Conservation (phyloP, 139 green algal species). For the Pseudopediastrum boryanum region DNA sequence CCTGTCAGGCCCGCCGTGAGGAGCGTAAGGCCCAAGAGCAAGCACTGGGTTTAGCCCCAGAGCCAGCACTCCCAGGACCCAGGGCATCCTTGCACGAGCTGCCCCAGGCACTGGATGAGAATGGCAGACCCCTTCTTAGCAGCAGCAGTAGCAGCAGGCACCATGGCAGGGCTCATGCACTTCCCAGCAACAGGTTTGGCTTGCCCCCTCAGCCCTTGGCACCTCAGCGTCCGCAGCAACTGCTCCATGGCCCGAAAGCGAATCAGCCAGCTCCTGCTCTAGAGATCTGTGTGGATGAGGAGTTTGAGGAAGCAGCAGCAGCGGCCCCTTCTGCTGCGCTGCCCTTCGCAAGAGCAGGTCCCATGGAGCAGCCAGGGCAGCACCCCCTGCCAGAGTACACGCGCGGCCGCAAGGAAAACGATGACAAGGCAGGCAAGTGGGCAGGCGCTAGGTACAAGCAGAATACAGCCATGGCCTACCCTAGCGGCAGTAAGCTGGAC, state of each 20-base stretch:
- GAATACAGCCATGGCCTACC: background rate
- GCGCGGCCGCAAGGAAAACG: slow-evolving; percentile 59
- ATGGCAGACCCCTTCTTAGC: background rate
- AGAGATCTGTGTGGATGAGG: slow-evolving; percentile 26
- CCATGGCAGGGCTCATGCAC: no score
- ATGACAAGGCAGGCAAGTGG: slow-evolving; percentile 37
- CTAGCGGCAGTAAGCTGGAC: slow-evolving; percentile 40
- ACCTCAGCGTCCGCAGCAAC: no score
- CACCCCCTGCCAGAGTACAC: background rate
- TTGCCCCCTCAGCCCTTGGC: no score
- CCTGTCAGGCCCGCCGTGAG: slow-evolving; percentile 68
- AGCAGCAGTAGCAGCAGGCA: slow-evolving; percentile 4
- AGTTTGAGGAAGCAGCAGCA: slow-evolving; percentile 20
- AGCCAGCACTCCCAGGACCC: background rate
- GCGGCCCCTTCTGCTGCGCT: background rate
- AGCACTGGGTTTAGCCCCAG: slow-evolving; percentile 18
- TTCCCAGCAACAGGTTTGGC: no score
- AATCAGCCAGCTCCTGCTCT: background rate
- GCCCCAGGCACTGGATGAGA: slow-evolving; percentile 30
- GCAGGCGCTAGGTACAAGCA: slow-evolving; percentile 28
- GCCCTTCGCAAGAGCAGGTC: background rate
- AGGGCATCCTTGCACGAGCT: no score
- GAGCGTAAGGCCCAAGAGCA: slow-evolving; percentile 51
- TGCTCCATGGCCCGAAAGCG: no score
- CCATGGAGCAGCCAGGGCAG: background rate